Evolutionary conservation across 2,329 filamentous ascomycete genomes (phyloP).

Genomic region (Trichoderma koningiopsis): DNA sequence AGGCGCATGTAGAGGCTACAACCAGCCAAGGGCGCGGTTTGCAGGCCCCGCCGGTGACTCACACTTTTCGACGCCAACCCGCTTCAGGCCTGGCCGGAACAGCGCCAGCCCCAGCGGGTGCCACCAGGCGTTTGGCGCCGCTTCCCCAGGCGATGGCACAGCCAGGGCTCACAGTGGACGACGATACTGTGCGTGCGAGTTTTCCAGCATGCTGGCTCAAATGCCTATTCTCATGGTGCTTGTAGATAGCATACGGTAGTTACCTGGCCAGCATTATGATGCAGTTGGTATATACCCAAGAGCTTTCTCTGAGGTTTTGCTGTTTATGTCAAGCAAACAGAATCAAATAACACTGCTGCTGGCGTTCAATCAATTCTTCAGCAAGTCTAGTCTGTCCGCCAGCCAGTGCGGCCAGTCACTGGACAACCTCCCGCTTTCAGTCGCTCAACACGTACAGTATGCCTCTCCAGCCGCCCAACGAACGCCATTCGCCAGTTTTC

Average conservation of each 20-base stretch:
- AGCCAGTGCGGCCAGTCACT: not conserved
- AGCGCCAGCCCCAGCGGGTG: constrained; percentile 26
- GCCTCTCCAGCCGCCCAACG: not conserved
- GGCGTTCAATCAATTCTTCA: not conserved
- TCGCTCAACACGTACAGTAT: not conserved
- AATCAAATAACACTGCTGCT: not conserved
- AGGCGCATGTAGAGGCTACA: constrained; percentile 9
- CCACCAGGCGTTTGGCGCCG: constrained; percentile 14
- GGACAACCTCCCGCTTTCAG: not conserved
- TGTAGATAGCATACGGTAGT: not conserved
- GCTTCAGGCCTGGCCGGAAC: constrained; percentile 35
- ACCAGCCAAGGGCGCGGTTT: constrained; percentile 32
- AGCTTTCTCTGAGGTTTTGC: too few species aligned
- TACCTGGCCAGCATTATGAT: not conserved
- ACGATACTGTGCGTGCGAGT: not conserved
- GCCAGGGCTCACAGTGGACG: not conserved
- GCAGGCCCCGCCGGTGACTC: constrained; percentile 40
- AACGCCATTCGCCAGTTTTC: not conserved
- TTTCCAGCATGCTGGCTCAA: not conserved
- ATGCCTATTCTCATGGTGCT: not conserved
- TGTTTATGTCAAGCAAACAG: not conserved
- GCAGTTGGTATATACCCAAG: not conserved
- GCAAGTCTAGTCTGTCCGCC: not conserved
- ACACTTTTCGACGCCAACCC: constrained; percentile 38
- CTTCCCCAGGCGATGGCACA: constrained; percentile 17